Percentiles rank a stretch among this genome's conserved stretches.
These are phyloP conservation scores for Xylaria sp. DNA, from an alignment of 2,329 filamentous ascomycete genomes.

Conservation along the genomic window DNA sequence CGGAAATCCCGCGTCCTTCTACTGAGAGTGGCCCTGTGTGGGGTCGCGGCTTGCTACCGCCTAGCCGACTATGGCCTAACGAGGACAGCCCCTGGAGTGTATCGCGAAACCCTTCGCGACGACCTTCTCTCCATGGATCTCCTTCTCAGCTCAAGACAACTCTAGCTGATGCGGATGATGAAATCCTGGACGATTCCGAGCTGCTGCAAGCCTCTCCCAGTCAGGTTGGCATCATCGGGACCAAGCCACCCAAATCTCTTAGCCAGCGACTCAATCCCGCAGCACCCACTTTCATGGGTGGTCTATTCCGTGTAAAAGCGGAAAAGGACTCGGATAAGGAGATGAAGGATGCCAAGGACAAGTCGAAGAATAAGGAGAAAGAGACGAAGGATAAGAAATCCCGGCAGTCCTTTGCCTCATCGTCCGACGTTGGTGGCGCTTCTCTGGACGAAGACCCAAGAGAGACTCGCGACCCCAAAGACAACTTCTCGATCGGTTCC, in stretches of 20 bases:
- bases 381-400: slow-evolving; percentile 39
- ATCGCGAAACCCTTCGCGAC: slow-evolving; percentile 66
- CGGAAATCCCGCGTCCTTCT: slow-evolving; percentile 69
- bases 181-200: slow-evolving; percentile 56
- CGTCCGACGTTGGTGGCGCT: slow-evolving; percentile 35
- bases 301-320: slow-evolving; percentile 51
- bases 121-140: slow-evolving; percentile 75
- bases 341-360: slow-evolving; percentile 32
- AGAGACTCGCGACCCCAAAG: slow-evolving; percentile 51
- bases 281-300: slow-evolving; percentile 79
- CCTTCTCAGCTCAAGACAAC: slow-evolving; percentile 58
- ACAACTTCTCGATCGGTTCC: slow-evolving; percentile 53
- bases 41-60: slow-evolving; percentile 48
- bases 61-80: slow-evolving; percentile 60
- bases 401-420: slow-evolving; percentile 35
- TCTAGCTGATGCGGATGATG: slow-evolving; percentile 58
- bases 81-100: slow-evolving; percentile 45
- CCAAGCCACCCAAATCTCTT: slow-evolving; percentile 55
- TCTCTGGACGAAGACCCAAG: slow-evolving; percentile 46
- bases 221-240: slow-evolving; percentile 71
- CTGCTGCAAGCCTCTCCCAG: slow-evolving; percentile 50
- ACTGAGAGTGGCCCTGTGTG: slow-evolving; percentile 74
- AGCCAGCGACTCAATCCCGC: slow-evolving; percentile 73
- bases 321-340: slow-evolving; percentile 34
- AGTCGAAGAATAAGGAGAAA: slow-evolving; percentile 37